phyloP scores from a whole-genome alignment of 2,329 filamentous ascomycete genomes.

The Tolypocladium inflatum region DNA sequence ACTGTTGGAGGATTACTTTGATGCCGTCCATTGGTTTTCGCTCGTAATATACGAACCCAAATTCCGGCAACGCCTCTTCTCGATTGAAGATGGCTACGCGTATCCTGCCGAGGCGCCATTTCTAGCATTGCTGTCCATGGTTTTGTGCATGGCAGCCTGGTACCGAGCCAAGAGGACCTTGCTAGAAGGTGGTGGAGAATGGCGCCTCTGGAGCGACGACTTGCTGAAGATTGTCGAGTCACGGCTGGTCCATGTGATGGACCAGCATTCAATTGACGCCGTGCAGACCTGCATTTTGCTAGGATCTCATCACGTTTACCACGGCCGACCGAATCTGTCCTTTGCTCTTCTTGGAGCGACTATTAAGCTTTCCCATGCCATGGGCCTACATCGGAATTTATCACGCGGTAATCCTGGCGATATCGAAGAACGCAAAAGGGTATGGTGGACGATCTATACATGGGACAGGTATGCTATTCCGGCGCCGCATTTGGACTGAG shows the following conservation, averaged over 20 bases:
- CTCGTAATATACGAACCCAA: conserved; percentile 30
- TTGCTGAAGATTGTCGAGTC: conserved; percentile 14
- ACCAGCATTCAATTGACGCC: conserved; percentile 24
- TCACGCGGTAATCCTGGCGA: conserved; percentile 12
- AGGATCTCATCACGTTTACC: conserved; percentile 30
- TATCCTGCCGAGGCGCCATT: conserved; percentile 23
- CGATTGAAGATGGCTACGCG: conserved; percentile 22
- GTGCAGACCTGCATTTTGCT: conserved; percentile 28
- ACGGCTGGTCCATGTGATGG: conserved; percentile 28
- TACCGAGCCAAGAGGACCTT: not conserved
- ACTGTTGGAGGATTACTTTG: conserved; percentile 29
- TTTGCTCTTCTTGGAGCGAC: conserved; percentile 25
- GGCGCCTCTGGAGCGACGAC: conserved; percentile 1
- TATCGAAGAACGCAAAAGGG: conserved; percentile 25
- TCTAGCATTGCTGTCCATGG: conserved; percentile 23
- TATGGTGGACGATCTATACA: conserved; percentile 32
- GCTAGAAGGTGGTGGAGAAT: not conserved
- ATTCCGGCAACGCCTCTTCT: conserved; percentile 22
- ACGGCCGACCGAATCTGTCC: conserved; percentile 28
- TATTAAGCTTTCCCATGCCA: conserved; percentile 13
- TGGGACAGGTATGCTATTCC: conserved; percentile 22
- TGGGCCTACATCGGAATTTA: conserved; percentile 3
- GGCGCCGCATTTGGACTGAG: not conserved
- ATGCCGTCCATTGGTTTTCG: conserved; percentile 33
- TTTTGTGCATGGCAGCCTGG: conserved; percentile 13